A percentile compares a stretch with the other conserved stretches of the same genome.
Evolutionary conservation across 352 stramenopile genomes (phyloP).

Genomic region (Phytopythium sindhum): DNA sequence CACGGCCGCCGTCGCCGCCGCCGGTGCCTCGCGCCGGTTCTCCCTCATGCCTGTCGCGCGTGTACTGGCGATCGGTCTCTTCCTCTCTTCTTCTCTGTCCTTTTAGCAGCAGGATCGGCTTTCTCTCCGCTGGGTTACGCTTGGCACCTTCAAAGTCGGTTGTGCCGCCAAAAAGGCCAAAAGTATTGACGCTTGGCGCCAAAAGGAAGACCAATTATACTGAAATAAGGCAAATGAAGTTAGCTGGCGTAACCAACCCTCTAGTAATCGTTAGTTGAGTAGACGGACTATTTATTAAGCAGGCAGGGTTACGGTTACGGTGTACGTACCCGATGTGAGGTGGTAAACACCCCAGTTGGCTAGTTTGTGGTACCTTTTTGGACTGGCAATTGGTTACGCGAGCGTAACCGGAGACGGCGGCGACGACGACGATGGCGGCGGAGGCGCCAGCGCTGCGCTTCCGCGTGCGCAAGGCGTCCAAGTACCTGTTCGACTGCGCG

Average conservation of each 20-base stretch:
- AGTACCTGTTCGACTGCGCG: constrained; percentile 66
- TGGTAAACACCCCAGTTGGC: no score
- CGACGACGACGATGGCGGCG: background rate
- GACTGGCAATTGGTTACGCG: no score
- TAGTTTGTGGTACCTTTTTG: no score
- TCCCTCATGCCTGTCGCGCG: background rate
- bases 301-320: no score
- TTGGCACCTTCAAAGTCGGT: background rate
- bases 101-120: no score
- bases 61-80: background rate
- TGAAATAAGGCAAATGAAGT: no score
- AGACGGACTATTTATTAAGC: no score
- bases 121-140: background rate
- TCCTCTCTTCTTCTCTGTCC: background rate
- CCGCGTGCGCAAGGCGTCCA: constrained; percentile 61
- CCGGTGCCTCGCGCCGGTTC: background rate
- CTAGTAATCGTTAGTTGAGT: no score
- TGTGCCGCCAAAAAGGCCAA: background rate
- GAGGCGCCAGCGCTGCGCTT: constrained; percentile 30
- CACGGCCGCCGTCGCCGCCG: background rate
- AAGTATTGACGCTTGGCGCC: background rate
- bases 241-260: no score
- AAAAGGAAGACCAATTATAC: background rate
- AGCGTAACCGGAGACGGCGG: background rate
- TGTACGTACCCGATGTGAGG: no score